These are phyloP conservation scores for Xylariales sp. DNA, from an alignment of 2,329 filamentous ascomycete species.

Conservation along the genomic window DNA sequence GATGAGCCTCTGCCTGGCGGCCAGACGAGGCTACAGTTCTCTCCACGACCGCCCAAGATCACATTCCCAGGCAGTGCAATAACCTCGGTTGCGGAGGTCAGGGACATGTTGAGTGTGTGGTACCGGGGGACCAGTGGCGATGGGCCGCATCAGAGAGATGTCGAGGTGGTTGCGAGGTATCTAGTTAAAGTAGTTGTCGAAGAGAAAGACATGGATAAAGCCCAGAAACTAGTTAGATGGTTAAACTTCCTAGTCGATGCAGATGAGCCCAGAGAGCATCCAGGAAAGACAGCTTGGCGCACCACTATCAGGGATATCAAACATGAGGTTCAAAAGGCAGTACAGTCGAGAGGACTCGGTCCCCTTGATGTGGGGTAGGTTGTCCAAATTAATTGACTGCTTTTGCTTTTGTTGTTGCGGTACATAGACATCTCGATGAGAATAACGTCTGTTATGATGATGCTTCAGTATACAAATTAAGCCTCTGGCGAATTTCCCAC, in stretches of 20 bases:
- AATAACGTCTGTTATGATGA: constrained; percentile 25
- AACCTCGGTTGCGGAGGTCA: constrained; percentile 68
- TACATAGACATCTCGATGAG: constrained; percentile 7
- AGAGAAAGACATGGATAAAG: constrained; percentile 83
- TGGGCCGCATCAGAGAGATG: constrained; percentile 83
- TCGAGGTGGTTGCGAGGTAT: constrained; percentile 79
- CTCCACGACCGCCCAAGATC: constrained; percentile 58
- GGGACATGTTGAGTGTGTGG: constrained; percentile 82
- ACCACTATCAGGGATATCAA: constrained; percentile 59
- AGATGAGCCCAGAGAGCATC: constrained; percentile 50
- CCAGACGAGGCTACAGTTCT: constrained; percentile 61
- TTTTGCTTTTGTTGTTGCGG: not conserved
- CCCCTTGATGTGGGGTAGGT: constrained; percentile 58
- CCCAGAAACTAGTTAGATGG: constrained; percentile 76
- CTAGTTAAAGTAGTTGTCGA: constrained; percentile 76
- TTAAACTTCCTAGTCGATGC: constrained; percentile 66
- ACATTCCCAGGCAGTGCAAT: constrained; percentile 58
- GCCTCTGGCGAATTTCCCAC: not conserved
- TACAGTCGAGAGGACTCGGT: constrained; percentile 67
- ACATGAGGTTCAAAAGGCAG: constrained; percentile 64
- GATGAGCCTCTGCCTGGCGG: constrained; percentile 46
- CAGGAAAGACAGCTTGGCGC: constrained; percentile 60
- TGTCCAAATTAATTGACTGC: not conserved
- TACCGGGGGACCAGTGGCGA: constrained; percentile 75
- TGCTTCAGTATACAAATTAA: constrained; percentile 12